Conservation (phyloP, 306 rosid species). For the Inga oerstediana region DNA sequence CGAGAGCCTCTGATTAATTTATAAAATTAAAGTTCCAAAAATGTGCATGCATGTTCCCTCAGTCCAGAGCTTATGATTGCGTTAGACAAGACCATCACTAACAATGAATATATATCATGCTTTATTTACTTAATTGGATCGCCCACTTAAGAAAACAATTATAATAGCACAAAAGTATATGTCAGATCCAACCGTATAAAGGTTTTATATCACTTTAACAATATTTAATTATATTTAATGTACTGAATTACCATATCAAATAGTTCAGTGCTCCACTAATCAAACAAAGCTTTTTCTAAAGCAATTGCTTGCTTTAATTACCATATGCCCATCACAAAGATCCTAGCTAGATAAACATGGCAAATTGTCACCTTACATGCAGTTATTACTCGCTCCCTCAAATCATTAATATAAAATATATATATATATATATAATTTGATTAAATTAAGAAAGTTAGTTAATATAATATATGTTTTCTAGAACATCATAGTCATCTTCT, state of each 20-base stretch:
- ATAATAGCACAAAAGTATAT: slow-evolving; percentile 26
- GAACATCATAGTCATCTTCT: too few relatives aligned
- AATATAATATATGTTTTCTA: too few relatives aligned
- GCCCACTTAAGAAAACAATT: slow-evolving; percentile 28
- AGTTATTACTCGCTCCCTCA: not conserved
- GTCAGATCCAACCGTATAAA: slow-evolving; percentile 44
- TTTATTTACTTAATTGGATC: slow-evolving; percentile 35
- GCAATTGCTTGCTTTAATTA: slow-evolving; percentile 28
- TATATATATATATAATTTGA: too few relatives aligned
- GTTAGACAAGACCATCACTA: slow-evolving; percentile 31
- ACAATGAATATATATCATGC: slow-evolving; percentile 32
- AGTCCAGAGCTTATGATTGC: slow-evolving; percentile 40
- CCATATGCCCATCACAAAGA: slow-evolving; percentile 33
- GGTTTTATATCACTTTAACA: slow-evolving; percentile 35
- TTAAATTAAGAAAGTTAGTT: too few relatives aligned
- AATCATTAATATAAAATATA: too few relatives aligned
- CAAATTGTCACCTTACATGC: slow-evolving; percentile 13
- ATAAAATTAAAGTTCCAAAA: slow-evolving; percentile 23
- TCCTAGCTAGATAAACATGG: slow-evolving; percentile 13
- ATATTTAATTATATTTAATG: slow-evolving; percentile 28
- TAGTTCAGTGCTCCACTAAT: slow-evolving; percentile 51
- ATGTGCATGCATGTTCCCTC: slow-evolving; percentile 37
- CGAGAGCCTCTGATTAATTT: not conserved
- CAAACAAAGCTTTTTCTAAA: slow-evolving; percentile 35
- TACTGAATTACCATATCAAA: slow-evolving; percentile 35